Evolutionary conservation across 805 yeast species (phyloP).

Genomic region (Saccharomycopsis oosterbeekiorum): DNA sequence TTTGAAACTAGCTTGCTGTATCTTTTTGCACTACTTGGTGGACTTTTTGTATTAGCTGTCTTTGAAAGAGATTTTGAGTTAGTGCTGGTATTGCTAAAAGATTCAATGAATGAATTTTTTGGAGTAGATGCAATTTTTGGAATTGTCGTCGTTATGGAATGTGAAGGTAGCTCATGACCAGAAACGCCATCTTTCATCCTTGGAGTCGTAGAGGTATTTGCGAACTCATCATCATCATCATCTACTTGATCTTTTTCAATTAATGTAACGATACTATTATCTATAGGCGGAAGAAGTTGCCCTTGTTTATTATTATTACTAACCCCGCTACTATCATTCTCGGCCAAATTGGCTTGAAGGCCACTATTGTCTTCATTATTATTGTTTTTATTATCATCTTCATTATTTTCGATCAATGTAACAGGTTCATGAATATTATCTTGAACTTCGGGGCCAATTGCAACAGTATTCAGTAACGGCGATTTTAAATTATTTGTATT

Average conservation of each 20-base stretch:
- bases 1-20: background rate
- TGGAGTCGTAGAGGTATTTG: background rate
- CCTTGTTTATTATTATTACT: background rate
- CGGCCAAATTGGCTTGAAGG: no score
- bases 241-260: background rate
- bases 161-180: background rate
- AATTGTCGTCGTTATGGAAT: background rate
- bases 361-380: background rate
- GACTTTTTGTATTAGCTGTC: background rate
- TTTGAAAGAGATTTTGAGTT: background rate
- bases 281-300: background rate
- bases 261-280: background rate
- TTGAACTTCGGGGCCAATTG: background rate
- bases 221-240: background rate
- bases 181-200: background rate
- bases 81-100: background rate
- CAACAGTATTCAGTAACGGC: background rate
- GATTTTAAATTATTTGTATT: background rate
- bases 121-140: background rate
- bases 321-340: background rate
- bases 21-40: background rate
- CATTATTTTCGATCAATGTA: background rate
- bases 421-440: background rate
- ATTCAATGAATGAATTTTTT: background rate
- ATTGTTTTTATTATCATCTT: background rate